Conservation (phyloP, 2,329 filamentous ascomycete species). For the Penicillium sp. region DNA sequence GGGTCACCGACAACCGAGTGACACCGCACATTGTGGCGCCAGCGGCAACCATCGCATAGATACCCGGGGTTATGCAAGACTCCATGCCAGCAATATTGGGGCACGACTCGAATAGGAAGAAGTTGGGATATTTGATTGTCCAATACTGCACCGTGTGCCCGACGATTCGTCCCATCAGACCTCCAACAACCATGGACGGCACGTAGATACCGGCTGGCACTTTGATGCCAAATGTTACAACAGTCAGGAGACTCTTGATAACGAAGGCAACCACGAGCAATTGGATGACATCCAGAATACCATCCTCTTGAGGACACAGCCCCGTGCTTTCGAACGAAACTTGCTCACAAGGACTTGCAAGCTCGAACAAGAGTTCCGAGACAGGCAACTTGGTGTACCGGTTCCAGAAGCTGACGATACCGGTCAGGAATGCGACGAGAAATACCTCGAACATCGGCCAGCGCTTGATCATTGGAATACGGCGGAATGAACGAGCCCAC, state of each 20-base stretch:
- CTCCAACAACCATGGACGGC: slow-evolving; percentile 96
- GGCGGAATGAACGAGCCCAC: slow-evolving; percentile 86
- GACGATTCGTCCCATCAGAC: slow-evolving; percentile 79
- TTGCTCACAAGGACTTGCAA: slow-evolving; percentile 76
- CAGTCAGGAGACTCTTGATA: slow-evolving; percentile 82
- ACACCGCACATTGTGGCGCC: slow-evolving; percentile 98
- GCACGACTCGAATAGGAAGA: slow-evolving; percentile 69
- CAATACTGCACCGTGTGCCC: slow-evolving; percentile 80
- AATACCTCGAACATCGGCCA: slow-evolving; percentile 83
- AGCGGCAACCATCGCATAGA: slow-evolving; percentile 90
- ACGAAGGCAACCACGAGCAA: slow-evolving; percentile 73
- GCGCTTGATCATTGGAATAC: slow-evolving; percentile 71
- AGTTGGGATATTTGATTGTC: slow-evolving; percentile 67
- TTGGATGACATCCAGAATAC: slow-evolving; percentile 71
- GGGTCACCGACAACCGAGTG: slow-evolving; percentile 83
- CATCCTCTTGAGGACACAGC: slow-evolving; percentile 68
- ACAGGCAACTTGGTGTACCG: slow-evolving; percentile 82
- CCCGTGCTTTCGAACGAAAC: slow-evolving; percentile 64
- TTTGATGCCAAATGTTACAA: slow-evolving; percentile 93
- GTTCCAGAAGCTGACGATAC: slow-evolving; percentile 88
- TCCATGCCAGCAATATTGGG: slow-evolving; percentile 62
- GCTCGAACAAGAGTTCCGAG: slow-evolving; percentile 80
- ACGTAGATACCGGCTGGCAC: slow-evolving; percentile 96
- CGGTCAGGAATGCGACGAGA: slow-evolving; percentile 79
- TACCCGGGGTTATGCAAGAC: slow-evolving; percentile 89